Conservation (phyloP, 163 green algal species). For the Chlorella variabilis region DNA sequence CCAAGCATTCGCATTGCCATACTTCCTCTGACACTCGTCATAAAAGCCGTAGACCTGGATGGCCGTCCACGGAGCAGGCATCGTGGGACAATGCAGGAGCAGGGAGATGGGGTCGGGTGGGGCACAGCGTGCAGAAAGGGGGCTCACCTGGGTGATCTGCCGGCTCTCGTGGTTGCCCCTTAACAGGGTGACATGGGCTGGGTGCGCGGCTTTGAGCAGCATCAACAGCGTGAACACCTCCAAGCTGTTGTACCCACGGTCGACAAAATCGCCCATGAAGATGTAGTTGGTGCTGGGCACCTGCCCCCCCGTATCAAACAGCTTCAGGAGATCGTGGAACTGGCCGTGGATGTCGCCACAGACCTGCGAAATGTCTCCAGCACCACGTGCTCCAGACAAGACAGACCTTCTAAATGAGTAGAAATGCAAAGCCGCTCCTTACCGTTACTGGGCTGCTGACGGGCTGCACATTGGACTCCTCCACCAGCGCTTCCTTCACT, state of each 20-base stretch:
- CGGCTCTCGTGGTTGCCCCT: conserved; percentile 98
- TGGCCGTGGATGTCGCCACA: conserved; percentile 99
- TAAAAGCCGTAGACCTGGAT: conserved; percentile 99
- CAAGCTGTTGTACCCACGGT: conserved; percentile 98
- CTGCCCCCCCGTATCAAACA: conserved; percentile 96
- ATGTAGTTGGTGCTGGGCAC: conserved; percentile 99
- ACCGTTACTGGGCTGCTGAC: conserved; percentile 98
- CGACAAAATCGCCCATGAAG: conserved; percentile 99
- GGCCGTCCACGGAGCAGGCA: too few relatives aligned
- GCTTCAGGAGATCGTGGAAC: conserved; percentile 98
- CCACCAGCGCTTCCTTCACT: conserved; percentile 99
- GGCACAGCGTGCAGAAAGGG: too few relatives aligned
- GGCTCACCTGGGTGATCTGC: conserved; percentile 99
- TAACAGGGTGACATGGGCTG: conserved; percentile 97
- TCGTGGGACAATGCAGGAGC: too few relatives aligned
- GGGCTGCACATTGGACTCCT: conserved; percentile 99
- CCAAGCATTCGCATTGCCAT: conserved; percentile 99
- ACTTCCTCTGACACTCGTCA: conserved; percentile 99
- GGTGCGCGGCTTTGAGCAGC: conserved; percentile 96
- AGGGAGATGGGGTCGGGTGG: too few relatives aligned
- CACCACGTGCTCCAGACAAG: too few relatives aligned
- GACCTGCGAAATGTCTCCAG: conserved; percentile 61
- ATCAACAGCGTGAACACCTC: conserved; percentile 99
- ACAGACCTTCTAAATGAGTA: neutral
- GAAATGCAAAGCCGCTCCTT: neutral